These are phyloP conservation scores for Lachancea dasiensis DNA, from an alignment of 805 yeast species.

Conservation along the genomic window DNA sequence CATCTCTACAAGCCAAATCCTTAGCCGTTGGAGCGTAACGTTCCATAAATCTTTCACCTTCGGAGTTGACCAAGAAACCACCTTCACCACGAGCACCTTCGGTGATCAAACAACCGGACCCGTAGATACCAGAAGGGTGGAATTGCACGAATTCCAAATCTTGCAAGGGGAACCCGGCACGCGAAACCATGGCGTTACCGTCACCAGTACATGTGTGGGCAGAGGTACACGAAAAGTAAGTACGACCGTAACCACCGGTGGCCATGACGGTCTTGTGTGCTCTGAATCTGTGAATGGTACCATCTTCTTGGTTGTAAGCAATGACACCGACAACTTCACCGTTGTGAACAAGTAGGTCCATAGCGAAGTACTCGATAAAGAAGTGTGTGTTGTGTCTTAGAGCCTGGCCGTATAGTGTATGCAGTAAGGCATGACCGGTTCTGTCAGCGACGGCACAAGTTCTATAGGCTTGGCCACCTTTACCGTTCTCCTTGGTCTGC, in stretches of 20 bases:
- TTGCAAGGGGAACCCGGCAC: conserved; percentile 97
- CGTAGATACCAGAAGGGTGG: conserved; percentile 99
- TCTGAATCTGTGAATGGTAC: conserved; percentile 95
- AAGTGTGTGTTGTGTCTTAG: conserved; percentile 95
- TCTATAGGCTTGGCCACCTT: conserved; percentile 99
- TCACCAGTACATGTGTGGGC: conserved; percentile 99
- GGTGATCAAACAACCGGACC: conserved; percentile 97
- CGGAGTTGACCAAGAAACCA: conserved; percentile 91
- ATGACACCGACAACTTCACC: conserved; percentile 96
- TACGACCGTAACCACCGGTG: conserved; percentile 98
- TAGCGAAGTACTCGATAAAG: conserved; percentile 94
- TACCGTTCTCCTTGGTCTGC: conserved; percentile 90
- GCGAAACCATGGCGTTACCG: conserved; percentile 95
- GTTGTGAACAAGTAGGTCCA: conserved; percentile 89
- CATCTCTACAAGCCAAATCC: conserved; percentile 97
- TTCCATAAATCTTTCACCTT: conserved; percentile 99
- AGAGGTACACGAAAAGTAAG: conserved; percentile 97
- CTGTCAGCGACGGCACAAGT: conserved; percentile 99
- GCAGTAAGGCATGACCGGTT: conserved; percentile 96
- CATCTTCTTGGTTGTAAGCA: conserved; percentile 98
- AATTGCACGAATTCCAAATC: conserved; percentile 97
- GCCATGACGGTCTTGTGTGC: conserved; percentile 96
- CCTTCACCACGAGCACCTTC: conserved; percentile 99
- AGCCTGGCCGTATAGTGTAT: conserved; percentile 93
- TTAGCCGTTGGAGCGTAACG: conserved; percentile 98